Conservation (phyloP, 1,284 basidiomycete genomes). For the Puccinia novopanici region DNA sequence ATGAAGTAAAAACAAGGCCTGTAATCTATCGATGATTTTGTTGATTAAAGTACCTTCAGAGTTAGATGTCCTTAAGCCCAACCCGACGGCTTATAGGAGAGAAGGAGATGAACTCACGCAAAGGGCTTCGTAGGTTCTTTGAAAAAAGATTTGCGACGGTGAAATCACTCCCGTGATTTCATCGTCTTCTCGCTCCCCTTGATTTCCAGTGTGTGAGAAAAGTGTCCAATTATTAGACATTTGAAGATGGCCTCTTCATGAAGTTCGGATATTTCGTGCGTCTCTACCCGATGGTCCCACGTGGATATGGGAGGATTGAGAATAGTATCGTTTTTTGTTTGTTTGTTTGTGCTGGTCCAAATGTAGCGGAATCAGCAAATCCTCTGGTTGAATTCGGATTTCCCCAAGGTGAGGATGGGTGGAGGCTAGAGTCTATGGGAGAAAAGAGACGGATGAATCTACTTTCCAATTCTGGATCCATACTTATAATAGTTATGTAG, state of each 20-base stretch:
- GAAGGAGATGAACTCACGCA: neutral
- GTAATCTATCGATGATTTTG: neutral
- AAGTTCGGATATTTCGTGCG: too few relatives aligned
- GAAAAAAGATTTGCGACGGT: neutral
- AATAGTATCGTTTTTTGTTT: too few relatives aligned
- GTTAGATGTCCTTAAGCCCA: neutral
- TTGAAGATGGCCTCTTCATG: too few relatives aligned
- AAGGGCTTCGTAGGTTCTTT: constrained; percentile 13
- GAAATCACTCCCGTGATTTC: neutral
- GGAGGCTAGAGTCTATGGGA: neutral
- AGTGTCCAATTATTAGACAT: too few relatives aligned
- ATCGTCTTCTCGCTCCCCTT: neutral
- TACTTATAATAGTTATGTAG: too few relatives aligned
- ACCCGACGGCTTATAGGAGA: neutral
- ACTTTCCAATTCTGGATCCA: neutral
- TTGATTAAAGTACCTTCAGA: neutral
- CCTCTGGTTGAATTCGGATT: too few relatives aligned
- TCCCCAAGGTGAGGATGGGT: neutral
- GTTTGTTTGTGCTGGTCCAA: too few relatives aligned
- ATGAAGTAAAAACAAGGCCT: constrained; percentile 33
- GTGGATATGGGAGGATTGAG: too few relatives aligned
- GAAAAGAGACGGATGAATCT: neutral
- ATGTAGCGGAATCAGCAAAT: too few relatives aligned
- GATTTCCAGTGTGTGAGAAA: neutral
- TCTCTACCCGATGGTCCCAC: too few relatives aligned